Conservation (phyloP, 1,284 basidiomycete species). For the Phellopilus nigrolimitatus region DNA sequence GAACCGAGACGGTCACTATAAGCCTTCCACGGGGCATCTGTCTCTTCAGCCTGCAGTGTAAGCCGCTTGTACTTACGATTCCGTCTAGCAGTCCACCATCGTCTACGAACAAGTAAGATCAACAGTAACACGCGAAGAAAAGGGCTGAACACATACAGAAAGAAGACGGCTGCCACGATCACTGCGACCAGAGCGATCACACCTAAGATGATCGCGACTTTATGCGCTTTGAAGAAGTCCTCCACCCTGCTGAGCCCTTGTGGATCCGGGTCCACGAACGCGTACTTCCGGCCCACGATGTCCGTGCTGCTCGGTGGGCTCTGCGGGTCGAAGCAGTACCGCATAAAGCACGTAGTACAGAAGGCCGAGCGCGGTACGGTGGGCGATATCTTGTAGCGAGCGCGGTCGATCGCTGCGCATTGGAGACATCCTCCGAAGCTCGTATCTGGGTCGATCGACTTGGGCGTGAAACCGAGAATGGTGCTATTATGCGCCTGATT, state of each 20-base stretch:
- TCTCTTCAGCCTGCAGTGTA: conserved; percentile 10
- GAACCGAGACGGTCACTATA: conserved; percentile 18
- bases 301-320: conserved; percentile 40
- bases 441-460: conserved; percentile 41
- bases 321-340: conserved; percentile 49
- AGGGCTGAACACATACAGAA: conserved; percentile 31
- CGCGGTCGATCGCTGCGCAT: conserved; percentile 53
- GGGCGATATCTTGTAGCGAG: conserved; percentile 35
- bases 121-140: not conserved
- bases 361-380: conserved; percentile 37
- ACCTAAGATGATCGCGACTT: conserved; percentile 40
- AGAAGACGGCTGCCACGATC: conserved; percentile 33
- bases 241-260: conserved; percentile 35
- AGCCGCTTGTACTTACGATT: conserved; percentile 17
- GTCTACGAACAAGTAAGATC: not conserved
- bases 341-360: conserved; percentile 46
- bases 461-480: conserved; percentile 53
- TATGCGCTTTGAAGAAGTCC: conserved; percentile 37
- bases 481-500: conserved; percentile 49
- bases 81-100: conserved; percentile 3
- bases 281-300: conserved; percentile 40
- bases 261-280: conserved; percentile 48
- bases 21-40: conserved; percentile 20
- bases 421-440: conserved; percentile 52
- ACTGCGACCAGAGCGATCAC: conserved; percentile 35